Conservation (phyloP, 768 basidiomycete species). For the Kwoniella sp. region DNA sequence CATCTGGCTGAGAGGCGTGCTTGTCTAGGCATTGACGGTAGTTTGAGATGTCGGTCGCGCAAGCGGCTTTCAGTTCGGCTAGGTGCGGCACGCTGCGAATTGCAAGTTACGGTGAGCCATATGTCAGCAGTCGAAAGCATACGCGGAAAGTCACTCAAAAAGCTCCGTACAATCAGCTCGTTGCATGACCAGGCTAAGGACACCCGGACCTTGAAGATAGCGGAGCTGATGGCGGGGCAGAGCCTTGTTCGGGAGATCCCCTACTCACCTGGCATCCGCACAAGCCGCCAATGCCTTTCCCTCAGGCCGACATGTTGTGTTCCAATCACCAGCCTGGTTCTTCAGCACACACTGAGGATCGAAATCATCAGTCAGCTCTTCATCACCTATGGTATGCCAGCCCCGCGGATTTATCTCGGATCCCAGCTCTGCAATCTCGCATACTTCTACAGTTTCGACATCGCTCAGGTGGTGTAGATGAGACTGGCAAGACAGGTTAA, state of each 20-base stretch:
- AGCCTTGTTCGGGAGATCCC: too few relatives aligned
- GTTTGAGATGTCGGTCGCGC: conserved; percentile 38
- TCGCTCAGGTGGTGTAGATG: too few relatives aligned
- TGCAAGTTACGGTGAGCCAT: not conserved
- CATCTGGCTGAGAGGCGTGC: conserved; percentile 35
- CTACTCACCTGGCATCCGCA: conserved; percentile 47
- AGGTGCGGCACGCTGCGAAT: conserved; percentile 48
- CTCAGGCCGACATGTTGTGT: conserved; percentile 42
- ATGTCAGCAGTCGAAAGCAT: not conserved
- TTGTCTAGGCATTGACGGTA: conserved; percentile 49
- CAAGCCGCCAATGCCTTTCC: conserved; percentile 46
- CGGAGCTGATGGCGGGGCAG: not conserved
- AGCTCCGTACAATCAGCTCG: not conserved
- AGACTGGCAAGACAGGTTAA: too few relatives aligned
- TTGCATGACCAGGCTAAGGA: not conserved
- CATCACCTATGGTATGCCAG: not conserved
- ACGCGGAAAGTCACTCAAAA: not conserved
- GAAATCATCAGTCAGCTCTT: not conserved
- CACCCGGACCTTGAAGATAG: not conserved
- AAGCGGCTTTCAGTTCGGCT: conserved; percentile 44
- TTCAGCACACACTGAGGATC: conserved; percentile 44
- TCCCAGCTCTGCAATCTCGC: too few relatives aligned
- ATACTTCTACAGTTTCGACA: too few relatives aligned
- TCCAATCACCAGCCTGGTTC: conserved; percentile 52
- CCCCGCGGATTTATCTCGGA: too few relatives aligned